A percentile compares a stretch with the other conserved stretches of the same genome.
Conservation (phyloP, 768 basidiomycete genomes). For the Boletales sp. region DNA sequence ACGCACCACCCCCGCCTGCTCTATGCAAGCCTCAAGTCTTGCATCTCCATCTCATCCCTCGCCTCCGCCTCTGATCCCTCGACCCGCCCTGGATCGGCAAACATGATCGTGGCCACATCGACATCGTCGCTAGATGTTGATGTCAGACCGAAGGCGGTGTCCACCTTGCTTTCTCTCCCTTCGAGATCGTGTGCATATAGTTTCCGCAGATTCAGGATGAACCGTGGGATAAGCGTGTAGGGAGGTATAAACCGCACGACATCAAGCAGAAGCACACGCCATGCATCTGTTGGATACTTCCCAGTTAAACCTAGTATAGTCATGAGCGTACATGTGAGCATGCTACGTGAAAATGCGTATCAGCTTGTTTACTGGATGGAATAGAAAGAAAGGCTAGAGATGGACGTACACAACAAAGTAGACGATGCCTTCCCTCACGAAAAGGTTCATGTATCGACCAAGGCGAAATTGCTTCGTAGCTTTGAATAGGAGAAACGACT, state of each 20-base stretch:
- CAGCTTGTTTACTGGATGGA: not conserved
- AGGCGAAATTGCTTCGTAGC: not conserved
- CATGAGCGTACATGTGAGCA: not conserved
- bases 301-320: not conserved
- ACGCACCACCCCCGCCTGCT: too few relatives aligned
- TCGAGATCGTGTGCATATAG: not conserved
- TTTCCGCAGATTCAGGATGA: not conserved
- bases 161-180: not conserved
- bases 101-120: not conserved
- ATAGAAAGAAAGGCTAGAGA: not conserved
- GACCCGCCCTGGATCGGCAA: not conserved
- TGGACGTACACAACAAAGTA: not conserved
- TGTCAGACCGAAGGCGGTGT: not conserved
- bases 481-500: not conserved
- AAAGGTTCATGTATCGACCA: not conserved
- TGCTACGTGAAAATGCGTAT: not conserved
- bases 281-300: not conserved
- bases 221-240: not conserved
- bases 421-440: not conserved
- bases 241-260: not conserved
- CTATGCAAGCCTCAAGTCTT: too few relatives aligned
- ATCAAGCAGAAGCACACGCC: not conserved
- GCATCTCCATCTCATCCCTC: too few relatives aligned
- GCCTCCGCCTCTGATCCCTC: too few relatives aligned
- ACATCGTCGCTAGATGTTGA: too few relatives aligned